These are phyloP conservation scores for Lojkania enalia DNA, from an alignment of 2,329 filamentous ascomycete species.

Conservation along the genomic window DNA sequence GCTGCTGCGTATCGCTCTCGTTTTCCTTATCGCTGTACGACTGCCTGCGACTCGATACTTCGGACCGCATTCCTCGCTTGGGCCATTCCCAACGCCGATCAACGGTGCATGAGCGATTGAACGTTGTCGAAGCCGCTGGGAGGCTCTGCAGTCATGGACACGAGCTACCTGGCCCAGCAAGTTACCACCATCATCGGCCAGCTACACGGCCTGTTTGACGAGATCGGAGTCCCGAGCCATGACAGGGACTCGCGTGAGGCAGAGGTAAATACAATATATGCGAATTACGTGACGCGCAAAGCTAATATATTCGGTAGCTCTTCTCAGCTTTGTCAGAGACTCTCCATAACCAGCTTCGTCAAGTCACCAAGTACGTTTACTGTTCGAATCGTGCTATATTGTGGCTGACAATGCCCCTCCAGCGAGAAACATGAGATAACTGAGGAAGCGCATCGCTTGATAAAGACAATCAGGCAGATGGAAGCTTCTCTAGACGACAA, in stretches of 20 bases:
- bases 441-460: constrained; percentile 85
- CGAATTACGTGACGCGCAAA: background rate
- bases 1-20: background rate
- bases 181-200: constrained; percentile 92
- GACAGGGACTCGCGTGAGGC: constrained; percentile 88
- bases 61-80: constrained; percentile 26
- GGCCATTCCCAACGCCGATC: constrained; percentile 25
- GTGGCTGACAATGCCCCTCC: constrained; percentile 12
- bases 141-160: constrained; percentile 68
- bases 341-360: constrained; percentile 83
- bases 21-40: background rate
- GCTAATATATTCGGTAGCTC: constrained; percentile 59
- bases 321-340: constrained; percentile 91
- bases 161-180: constrained; percentile 90
- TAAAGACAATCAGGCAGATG: constrained; percentile 90
- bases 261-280: constrained; percentile 66
- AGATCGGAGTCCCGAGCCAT: constrained; percentile 93
- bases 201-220: constrained; percentile 92
- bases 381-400: background rate
- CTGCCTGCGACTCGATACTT: background rate
- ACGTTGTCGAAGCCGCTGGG: constrained; percentile 28
- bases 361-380: constrained; percentile 67
- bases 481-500: constrained; percentile 83
- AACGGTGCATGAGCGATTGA: constrained; percentile 41
- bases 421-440: constrained; percentile 86